These are phyloP conservation scores for Bolboschoenus planiculmis DNA, from an alignment of 176 grass and related monocot genomes.

Conservation along the genomic window DNA sequence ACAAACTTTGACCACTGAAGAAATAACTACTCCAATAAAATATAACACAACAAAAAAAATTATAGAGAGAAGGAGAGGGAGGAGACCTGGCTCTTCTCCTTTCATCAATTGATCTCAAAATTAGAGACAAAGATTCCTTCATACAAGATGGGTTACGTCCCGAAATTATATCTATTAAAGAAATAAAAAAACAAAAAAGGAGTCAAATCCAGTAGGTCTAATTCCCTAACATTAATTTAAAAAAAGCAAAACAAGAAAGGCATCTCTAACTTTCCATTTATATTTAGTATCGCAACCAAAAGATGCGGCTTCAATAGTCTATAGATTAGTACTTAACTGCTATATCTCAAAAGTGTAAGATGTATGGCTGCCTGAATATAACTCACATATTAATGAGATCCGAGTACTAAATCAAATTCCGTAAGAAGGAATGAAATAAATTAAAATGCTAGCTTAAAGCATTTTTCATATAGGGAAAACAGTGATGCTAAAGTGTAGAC, in stretches of 20 bases:
- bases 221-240: neutral
- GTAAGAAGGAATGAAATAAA: neutral
- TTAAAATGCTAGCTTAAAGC: neutral
- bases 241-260: neutral
- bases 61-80: neutral
- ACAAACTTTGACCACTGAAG: neutral
- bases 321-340: neutral
- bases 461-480: neutral
- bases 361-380: neutral
- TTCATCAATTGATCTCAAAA: constrained; percentile 56
- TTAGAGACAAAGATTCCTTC: constrained; percentile 40
- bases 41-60: constrained; percentile 4
- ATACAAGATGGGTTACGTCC: constrained; percentile 16
- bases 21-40: neutral
- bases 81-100: constrained; percentile 52
- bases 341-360: neutral
- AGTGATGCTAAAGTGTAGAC: neutral
- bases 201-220: constrained; percentile 1
- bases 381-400: neutral
- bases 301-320: neutral
- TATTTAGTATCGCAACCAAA: neutral
- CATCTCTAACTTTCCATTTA: neutral
- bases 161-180: constrained; percentile 53
- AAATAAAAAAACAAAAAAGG: neutral
- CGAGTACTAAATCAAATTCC: neutral